A percentile compares a stretch with the other conserved stretches of the same genome.
Evolutionary conservation across 1,284 basidiomycete genomes (phyloP).

Genomic region (Sphagnurus paluster): DNA sequence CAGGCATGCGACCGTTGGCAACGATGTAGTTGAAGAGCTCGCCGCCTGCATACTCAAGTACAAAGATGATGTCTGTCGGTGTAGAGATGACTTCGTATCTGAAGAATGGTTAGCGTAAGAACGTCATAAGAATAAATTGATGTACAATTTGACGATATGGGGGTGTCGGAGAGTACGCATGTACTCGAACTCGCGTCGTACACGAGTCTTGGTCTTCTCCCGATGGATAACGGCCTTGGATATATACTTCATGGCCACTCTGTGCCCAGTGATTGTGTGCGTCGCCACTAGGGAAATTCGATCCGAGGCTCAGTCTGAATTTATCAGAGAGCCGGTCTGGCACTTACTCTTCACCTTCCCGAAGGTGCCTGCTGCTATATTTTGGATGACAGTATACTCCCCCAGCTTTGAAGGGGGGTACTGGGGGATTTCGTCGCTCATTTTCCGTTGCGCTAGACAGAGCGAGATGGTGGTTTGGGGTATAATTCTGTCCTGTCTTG

Average conservation of each 20-base stretch:
- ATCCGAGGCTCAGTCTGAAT: slow-evolving; percentile 19
- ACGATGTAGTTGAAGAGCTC: slow-evolving; percentile 98
- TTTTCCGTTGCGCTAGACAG: slow-evolving; percentile 17
- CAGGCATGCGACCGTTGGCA: slow-evolving; percentile 83
- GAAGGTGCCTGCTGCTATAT: slow-evolving; percentile 91
- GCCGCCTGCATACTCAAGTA: slow-evolving; percentile 90
- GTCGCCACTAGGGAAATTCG: slow-evolving; percentile 71
- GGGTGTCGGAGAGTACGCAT: slow-evolving; percentile 90
- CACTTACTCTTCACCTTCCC: slow-evolving; percentile 96
- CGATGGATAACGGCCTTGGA: slow-evolving; percentile 92
- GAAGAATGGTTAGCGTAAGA: slow-evolving; percentile 12
- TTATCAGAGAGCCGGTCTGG: slow-evolving; percentile 10
- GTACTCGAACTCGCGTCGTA: slow-evolving; percentile 95
- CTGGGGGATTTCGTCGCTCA: slow-evolving; percentile 27
- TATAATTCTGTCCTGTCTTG: slow-evolving; percentile 22
- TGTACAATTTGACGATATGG: slow-evolving; percentile 94
- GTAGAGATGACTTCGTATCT: slow-evolving; percentile 97
- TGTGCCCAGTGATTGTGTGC: slow-evolving; percentile 92
- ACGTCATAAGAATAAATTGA: slow-evolving; percentile 20
- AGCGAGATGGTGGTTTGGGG: slow-evolving; percentile 22
- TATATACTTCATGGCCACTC: slow-evolving; percentile 98
- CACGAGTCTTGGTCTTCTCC: slow-evolving; percentile 89
- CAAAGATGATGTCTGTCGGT: slow-evolving; percentile 92
- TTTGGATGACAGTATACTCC: slow-evolving; percentile 73
- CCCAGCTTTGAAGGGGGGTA: slow-evolving; percentile 69